phyloP scores from a whole-genome alignment of 176 grass and related monocot genomes.

The Cenchrus purpureus region DNA sequence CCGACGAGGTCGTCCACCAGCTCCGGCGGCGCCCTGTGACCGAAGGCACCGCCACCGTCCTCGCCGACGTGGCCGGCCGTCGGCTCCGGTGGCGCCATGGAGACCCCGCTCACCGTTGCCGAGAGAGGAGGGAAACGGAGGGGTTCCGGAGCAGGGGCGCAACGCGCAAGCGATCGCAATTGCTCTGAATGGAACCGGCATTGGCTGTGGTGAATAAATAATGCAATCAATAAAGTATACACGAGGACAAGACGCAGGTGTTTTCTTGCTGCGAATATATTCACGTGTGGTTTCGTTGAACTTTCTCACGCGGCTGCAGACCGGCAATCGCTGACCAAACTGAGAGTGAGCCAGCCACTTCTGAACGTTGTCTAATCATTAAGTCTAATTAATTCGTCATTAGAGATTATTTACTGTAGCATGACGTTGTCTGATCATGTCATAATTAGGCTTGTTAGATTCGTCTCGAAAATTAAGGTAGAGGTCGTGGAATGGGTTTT shows the following conservation, averaged over 20 bases:
- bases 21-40: not conserved
- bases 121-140: not conserved
- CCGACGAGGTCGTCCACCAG: conserved; percentile 7
- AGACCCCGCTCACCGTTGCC: not conserved
- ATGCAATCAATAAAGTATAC: not conserved
- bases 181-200: not conserved
- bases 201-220: not conserved
- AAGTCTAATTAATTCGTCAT: too few relatives aligned
- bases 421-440: too few relatives aligned
- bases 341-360: not conserved
- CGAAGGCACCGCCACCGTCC: not conserved
- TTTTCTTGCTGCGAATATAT: not conserved
- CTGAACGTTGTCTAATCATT: too few relatives aligned
- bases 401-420: too few relatives aligned
- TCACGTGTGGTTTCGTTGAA: not conserved
- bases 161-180: not conserved
- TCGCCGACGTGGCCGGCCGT: not conserved
- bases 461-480: too few relatives aligned
- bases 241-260: not conserved
- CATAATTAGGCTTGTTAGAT: too few relatives aligned
- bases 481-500: too few relatives aligned
- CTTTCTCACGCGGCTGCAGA: not conserved
- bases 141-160: not conserved
- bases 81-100: too few relatives aligned
- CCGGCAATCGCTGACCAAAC: not conserved